Evolutionary conservation across 1,284 basidiomycete species (phyloP), one percentile per base, ranked within the genome.

Genomic region (Pseudozyma pruni): DNA sequence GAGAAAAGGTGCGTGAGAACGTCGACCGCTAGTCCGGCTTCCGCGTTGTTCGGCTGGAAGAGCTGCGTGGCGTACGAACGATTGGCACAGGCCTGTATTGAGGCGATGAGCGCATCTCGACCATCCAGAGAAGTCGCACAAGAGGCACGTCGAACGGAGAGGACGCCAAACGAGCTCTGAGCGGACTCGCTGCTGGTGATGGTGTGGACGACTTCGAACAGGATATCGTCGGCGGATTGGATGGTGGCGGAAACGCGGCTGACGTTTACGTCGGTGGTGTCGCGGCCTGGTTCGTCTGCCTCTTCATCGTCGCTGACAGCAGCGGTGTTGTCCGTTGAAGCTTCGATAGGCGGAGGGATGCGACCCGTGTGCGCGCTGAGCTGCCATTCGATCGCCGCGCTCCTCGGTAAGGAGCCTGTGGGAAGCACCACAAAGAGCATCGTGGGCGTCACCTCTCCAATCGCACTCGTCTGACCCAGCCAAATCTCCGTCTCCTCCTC

Each of bases 381-480:
- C 55, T 82, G 80, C 80, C 80, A 82, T 23, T 81, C 80, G 29
- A 78, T 54, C 8, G 31, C 32, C 0, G 80, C 78, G 11, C 63
- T 48, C 22, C 73, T 31, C 4, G 80, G 79, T 34, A 82, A 41
- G 0, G 53, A 50, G 0, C 37, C 62, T 6, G 23, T 20, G 1
- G 70, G 66, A 1, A 82, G 41, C 4, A 52, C 43, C 6, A 63
- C 74, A 22, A 68, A 70, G 5, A 79, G 51, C 34, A 79, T 58
- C 5, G 79, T 79, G 0, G 66, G 70, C 51, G 66, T 13, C 11
- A 0, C 5, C 8, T 9, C 19, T 8, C 23, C 35, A 0, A 22
- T 14, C 9, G 27, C n/a, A 1, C 6, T 10, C 9, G 56, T 54
- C 38, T 66, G 51, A 6, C 62, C 62, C 4, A 66, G 20, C 62